phyloP scores from a whole-genome alignment of 352 stramenopile genomes.

The Globisporangium canariense region DNA sequence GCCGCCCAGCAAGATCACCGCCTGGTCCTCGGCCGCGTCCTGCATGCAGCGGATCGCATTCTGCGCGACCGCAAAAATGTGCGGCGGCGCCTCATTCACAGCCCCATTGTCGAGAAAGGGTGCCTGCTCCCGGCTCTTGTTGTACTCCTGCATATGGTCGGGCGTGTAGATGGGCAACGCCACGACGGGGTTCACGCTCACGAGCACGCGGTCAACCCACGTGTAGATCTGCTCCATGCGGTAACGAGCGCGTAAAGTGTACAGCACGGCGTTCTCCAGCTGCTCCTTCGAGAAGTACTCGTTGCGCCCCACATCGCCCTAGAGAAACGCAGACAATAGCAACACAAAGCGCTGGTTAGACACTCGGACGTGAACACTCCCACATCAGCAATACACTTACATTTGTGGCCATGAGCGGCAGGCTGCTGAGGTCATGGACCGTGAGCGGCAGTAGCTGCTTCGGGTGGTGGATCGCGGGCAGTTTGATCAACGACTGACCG shows the following conservation, averaged over 20 bases:
- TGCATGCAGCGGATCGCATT: constrained; percentile 78
- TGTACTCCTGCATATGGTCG: constrained; percentile 78
- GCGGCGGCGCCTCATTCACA: constrained; percentile 60
- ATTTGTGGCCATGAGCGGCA: constrained; percentile 65
- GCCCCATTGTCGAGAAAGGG: constrained; percentile 50
- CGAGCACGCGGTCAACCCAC: constrained; percentile 72
- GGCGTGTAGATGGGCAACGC: constrained; percentile 81
- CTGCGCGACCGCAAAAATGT: constrained; percentile 77
- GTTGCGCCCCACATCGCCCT: constrained; percentile 53
- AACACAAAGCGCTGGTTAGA: constrained; percentile 7
- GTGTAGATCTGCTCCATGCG: constrained; percentile 84
- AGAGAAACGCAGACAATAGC: neutral
- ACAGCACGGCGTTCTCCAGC: constrained; percentile 71
- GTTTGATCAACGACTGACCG: constrained; percentile 46
- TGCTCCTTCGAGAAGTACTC: constrained; percentile 59
- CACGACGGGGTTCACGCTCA: constrained; percentile 67
- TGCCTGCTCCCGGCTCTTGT: constrained; percentile 56
- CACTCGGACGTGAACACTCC: neutral
- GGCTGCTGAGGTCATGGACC: constrained; percentile 63
- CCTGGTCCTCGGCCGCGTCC: constrained; percentile 74
- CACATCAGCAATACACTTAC: constrained; percentile 21
- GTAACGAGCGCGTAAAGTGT: constrained; percentile 70
- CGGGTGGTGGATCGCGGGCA: constrained; percentile 58
- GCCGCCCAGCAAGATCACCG: constrained; percentile 65
- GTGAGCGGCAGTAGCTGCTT: constrained; percentile 54